Evolutionary conservation across 305 asterid species (phyloP).

Genomic region (Fraxinus greggii): DNA sequence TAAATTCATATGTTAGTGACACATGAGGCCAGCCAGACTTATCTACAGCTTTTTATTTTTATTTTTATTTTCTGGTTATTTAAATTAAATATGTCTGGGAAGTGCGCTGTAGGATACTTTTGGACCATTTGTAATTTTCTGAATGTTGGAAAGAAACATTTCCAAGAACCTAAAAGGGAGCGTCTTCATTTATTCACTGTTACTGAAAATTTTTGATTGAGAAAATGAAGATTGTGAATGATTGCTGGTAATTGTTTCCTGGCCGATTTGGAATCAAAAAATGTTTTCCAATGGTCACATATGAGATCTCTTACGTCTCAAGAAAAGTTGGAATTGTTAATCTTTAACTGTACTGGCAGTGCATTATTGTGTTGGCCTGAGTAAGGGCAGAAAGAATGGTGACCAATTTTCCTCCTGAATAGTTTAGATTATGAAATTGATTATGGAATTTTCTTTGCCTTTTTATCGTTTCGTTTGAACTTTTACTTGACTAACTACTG

Average conservation of each 20-base stretch:
- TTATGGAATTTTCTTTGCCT: constrained; percentile 16
- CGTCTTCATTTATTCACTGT: constrained; percentile 12
- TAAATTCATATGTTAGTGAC: not conserved
- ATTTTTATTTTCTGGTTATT: constrained; percentile 6
- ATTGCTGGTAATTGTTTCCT: constrained; percentile 5
- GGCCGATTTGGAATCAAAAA: not conserved
- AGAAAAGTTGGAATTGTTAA: not conserved
- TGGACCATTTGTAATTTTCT: constrained; percentile 3
- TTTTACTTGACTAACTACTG: constrained; percentile 25
- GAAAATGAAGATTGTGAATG: not conserved
- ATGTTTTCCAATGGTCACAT: not conserved
- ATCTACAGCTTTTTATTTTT: not conserved
- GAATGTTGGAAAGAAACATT: not conserved
- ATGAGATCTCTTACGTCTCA: not conserved
- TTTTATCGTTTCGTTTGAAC: not conserved
- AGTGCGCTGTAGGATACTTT: not conserved
- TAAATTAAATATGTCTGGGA: constrained; percentile 1
- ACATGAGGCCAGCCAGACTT: not conserved
- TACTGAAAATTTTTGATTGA: not conserved
- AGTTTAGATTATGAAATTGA: constrained; percentile 2
- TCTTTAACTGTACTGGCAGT: not conserved
- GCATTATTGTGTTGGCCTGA: not conserved
- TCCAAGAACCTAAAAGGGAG: not conserved
- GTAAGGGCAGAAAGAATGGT: not conserved
- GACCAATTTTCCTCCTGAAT: constrained; percentile 1